Conservation (phyloP, 257 asterid genomes). For the Rubia yunnanensis region DNA sequence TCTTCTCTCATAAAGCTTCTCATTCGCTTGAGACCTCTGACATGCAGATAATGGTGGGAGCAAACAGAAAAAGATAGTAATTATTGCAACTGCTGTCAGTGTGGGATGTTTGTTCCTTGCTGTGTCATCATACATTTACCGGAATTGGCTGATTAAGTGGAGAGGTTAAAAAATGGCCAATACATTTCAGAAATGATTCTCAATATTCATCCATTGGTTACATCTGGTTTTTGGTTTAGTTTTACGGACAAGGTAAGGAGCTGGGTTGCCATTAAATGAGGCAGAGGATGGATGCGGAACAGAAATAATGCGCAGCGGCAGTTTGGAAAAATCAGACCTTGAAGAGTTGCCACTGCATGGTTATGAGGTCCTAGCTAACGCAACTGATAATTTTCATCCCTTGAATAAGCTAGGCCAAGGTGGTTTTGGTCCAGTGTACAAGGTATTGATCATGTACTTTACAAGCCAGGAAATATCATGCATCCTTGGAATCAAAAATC, state of each 20-base stretch:
- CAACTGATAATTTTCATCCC: too few species aligned
- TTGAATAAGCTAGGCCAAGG: too few species aligned
- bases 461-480: too few species aligned
- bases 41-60: neutral
- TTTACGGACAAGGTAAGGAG: too few species aligned
- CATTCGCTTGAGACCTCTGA: neutral
- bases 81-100: constrained; percentile 2
- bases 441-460: too few species aligned
- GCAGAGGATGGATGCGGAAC: too few species aligned
- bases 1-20: neutral
- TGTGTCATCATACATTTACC: constrained; percentile 18
- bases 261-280: too few species aligned
- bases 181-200: neutral
- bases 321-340: neutral
- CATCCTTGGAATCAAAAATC: too few species aligned
- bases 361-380: too few species aligned
- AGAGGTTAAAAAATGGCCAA: constrained; percentile 30
- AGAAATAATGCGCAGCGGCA: neutral
- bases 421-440: too few species aligned
- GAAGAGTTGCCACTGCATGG: neutral
- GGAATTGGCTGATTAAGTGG: constrained; percentile 27
- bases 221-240: neutral
- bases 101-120: constrained; percentile 17
- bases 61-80: neutral
- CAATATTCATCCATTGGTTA: neutral